phyloP scores from a whole-genome alignment of 169 alveolate species.

The Plasmodium blacklocki region DNA sequence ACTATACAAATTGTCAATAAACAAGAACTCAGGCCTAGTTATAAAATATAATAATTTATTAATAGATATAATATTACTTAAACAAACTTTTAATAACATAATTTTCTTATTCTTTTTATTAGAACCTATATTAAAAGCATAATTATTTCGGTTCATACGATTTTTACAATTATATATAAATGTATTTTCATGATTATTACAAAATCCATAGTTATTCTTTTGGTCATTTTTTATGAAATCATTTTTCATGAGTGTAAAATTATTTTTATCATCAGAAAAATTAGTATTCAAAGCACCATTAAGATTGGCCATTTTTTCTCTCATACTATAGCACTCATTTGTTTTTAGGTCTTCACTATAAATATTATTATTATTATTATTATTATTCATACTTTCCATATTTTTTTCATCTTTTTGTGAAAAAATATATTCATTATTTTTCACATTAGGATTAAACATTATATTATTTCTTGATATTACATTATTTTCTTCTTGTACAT shows the following conservation, averaged over 20 bases:
- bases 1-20: conserved; percentile 50
- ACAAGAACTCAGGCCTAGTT: conserved; percentile 47
- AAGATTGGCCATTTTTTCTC: too few species aligned
- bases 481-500: neutral
- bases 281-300: neutral
- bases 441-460: neutral
- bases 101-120: conserved; percentile 39
- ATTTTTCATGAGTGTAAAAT: too few species aligned
- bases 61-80: conserved; percentile 30
- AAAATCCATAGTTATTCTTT: neutral
- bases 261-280: neutral
- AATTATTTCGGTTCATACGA: neutral
- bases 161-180: conserved; percentile 3
- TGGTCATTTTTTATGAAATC: neutral
- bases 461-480: neutral
- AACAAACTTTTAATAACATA: conserved; percentile 22
- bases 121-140: neutral
- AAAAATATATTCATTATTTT: too few species aligned
- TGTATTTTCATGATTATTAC: neutral
- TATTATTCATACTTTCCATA: neutral
- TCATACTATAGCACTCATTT: too few species aligned
- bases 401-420: neutral
- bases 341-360: too few species aligned
- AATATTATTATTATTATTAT: too few species aligned
- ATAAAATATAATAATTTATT: conserved; percentile 38